Base-by-base conservation (phyloP, 257 asterid genomes). In the Primulina eburnea region DNA sequence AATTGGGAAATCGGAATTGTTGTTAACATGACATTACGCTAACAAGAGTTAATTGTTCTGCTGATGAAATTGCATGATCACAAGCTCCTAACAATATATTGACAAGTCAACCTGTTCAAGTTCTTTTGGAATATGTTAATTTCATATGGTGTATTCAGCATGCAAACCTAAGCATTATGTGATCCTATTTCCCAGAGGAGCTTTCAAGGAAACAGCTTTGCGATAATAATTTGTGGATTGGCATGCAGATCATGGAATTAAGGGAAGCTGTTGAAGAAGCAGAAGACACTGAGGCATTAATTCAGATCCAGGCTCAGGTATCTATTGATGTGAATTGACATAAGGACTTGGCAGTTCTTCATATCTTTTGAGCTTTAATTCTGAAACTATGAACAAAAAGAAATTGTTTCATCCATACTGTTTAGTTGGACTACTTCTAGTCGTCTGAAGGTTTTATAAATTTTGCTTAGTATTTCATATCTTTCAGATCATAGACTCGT, bases 221-320 rank as follows among this genome's bases (percentile, higher is more conserved):
- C 12, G 56, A 69, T 32, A n/a, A 7, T 62, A 14, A 64, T 32
- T 5, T 61, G 40, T 60, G 63, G 63, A 58, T 71, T 69, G 63
- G 73, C 58, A 7, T 79, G 81, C 88, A 90, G 98, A 80, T 92
- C 67, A 80, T 92, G 90, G 97, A 92, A 74, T 77, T 92, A 28
- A 87, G 98, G 82, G 98, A 90, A 81, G 80, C 89, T 35, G 90
- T 92, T 61, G 97, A 90, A n/a, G 98, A 88, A 76, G 93, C 98
- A 12, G 78, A 70, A 55, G 92, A 84, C 40, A 50, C 78, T 29
- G 75, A 75, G 68, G 80, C 89, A 57, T 76, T 92, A 38, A 84
- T 81, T 71, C 79, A 82, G 76, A 89, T 93, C 74, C 92, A 89
- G 76, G 84, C 75, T 55, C 84, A 89, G 96, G 96, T 90, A 78